These are phyloP conservation scores for Ampelomyces quisqualis DNA, from an alignment of 2,329 filamentous ascomycete species.

Conservation along the genomic window DNA sequence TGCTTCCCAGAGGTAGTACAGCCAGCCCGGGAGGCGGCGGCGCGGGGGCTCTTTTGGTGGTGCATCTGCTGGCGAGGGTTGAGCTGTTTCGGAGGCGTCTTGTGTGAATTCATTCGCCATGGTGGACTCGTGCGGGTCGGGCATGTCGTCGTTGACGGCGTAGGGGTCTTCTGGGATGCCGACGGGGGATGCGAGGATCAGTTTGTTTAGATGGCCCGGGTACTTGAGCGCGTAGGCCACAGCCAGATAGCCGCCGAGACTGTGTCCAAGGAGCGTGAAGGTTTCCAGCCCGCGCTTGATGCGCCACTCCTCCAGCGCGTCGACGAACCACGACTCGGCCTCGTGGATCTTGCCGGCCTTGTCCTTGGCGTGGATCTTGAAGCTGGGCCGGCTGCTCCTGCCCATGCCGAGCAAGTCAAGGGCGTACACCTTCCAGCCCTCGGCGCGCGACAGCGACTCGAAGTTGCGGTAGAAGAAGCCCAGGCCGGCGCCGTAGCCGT, in stretches of 20 bases:
- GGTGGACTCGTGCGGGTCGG: conserved; percentile 70
- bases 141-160: conserved; percentile 76
- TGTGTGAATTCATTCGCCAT: conserved; percentile 77
- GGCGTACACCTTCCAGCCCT: conserved; percentile 86
- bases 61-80: conserved; percentile 51
- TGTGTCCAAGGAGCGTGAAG: conserved; percentile 92
- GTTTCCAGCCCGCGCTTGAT: conserved; percentile 83
- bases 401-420: conserved; percentile 97
- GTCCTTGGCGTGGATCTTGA: conserved; percentile 81
- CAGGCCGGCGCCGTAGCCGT: conserved; percentile 93
- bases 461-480: conserved; percentile 99
- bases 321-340: conserved; percentile 93
- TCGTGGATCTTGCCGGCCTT: conserved; percentile 78
- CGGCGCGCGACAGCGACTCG: conserved; percentile 74
- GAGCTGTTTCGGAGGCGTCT: conserved; percentile 66
- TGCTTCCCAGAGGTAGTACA: conserved; percentile 92
- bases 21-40: conserved; percentile 75
- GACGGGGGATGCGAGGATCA: conserved; percentile 91
- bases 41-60: conserved; percentile 52
- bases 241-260: conserved; percentile 90
- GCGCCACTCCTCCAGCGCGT: conserved; percentile 95
- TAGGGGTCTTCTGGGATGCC: conserved; percentile 94
- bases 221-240: conserved; percentile 96
- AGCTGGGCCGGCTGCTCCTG: conserved; percentile 77
- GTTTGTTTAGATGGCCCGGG: conserved; percentile 88